These are phyloP conservation scores for Podaxis mareebaensis DNA, from an alignment of 768 basidiomycete species.

Conservation along the genomic window DNA sequence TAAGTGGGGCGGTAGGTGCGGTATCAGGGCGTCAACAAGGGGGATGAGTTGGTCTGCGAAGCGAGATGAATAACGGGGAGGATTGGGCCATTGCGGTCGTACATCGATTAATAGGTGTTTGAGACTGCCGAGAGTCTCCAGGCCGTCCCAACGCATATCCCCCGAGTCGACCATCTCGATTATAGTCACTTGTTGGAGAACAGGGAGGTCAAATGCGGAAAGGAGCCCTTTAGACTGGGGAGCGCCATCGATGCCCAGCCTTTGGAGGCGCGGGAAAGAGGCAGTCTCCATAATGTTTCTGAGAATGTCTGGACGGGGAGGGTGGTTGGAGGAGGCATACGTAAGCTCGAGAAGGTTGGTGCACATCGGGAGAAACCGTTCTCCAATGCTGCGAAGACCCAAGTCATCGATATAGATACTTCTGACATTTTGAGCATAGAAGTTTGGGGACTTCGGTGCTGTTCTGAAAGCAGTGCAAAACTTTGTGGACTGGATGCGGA, in stretches of 20 bases:
- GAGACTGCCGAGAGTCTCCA: background rate
- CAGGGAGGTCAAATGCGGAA: background rate
- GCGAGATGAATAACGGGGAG: background rate
- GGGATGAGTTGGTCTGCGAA: background rate
- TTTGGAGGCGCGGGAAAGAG: background rate
- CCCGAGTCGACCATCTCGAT: background rate
- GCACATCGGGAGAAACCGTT: slow-evolving; percentile 2
- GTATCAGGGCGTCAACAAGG: background rate
- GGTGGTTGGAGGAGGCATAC: slow-evolving; percentile 1
- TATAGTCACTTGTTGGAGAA: background rate
- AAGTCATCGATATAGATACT: slow-evolving; percentile 4
- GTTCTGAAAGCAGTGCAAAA: background rate
- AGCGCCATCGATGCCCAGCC: slow-evolving; percentile 4
- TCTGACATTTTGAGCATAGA: slow-evolving; percentile 2
- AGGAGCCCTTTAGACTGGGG: background rate
- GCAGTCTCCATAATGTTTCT: background rate
- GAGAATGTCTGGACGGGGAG: background rate
- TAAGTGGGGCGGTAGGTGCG: background rate
- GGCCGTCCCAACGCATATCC: background rate
- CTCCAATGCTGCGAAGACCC: background rate
- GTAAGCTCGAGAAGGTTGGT: background rate
- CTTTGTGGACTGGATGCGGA: background rate
- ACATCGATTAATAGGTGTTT: background rate
- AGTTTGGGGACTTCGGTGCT: background rate
- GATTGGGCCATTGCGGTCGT: background rate